phyloP scores from a whole-genome alignment of 768 basidiomycete species.

The Mycena epipterygia region DNA sequence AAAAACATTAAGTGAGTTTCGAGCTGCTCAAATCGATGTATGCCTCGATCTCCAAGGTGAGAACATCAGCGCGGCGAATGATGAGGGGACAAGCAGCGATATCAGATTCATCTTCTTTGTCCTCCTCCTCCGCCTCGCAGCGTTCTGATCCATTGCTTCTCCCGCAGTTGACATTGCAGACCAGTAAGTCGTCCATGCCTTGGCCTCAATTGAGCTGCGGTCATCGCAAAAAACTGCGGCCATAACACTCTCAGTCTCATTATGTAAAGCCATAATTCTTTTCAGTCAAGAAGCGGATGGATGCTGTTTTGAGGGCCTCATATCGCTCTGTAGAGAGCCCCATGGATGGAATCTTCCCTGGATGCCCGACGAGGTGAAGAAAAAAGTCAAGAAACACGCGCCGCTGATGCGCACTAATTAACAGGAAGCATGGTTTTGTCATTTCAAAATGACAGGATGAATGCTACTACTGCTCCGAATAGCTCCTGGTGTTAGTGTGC shows the following conservation, averaged over 20 bases:
- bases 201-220: not conserved
- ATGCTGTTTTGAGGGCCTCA: not conserved
- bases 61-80: too few species aligned
- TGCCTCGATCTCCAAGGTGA: not conserved
- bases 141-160: not conserved
- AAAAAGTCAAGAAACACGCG: not conserved
- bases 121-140: constrained; percentile 3
- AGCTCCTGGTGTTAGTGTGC: not conserved
- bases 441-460: too few species aligned
- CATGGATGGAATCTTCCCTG: not conserved
- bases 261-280: too few species aligned
- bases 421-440: too few species aligned
- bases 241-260: not conserved
- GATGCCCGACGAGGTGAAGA: not conserved
- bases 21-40: too few species aligned
- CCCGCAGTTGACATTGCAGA: not conserved
- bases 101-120: not conserved
- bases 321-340: not conserved
- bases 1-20: not conserved
- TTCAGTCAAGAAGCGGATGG: not conserved
- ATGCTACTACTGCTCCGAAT: too few species aligned
- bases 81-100: not conserved
- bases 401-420: not conserved
- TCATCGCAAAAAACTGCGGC: not conserved
- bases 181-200: not conserved